Percentiles rank a stretch among this genome's conserved stretches.
These are phyloP conservation scores for Berberis thunbergii DNA, from an alignment of 164 flowering plant species.

Conservation along the genomic window DNA sequence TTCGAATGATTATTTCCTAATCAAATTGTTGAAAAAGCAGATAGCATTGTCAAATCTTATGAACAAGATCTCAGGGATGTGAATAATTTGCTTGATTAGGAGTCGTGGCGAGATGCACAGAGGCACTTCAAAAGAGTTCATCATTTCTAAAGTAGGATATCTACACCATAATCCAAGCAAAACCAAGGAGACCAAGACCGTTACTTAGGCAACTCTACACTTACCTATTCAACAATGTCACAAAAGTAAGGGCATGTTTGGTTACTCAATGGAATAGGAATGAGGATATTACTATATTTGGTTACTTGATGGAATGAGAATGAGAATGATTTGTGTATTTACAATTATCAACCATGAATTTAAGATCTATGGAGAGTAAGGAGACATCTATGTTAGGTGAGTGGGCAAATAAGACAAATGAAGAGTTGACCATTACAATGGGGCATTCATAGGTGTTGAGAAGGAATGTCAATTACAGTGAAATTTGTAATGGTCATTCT, in stretches of 20 bases:
- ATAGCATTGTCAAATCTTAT: conserved; percentile 28
- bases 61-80: conserved; percentile 37
- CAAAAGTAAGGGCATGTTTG: conserved; percentile 3
- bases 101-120: conserved; percentile 58
- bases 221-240: conserved; percentile 23
- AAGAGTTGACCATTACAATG: too few species aligned
- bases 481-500: too few species aligned
- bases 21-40: conserved; percentile 58
- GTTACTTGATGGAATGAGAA: too few species aligned
- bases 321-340: too few species aligned
- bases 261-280: too few species aligned
- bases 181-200: conserved; percentile 55
- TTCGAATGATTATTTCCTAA: conserved; percentile 46
- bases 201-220: conserved; percentile 53
- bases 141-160: conserved; percentile 49
- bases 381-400: too few species aligned
- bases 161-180: conserved; percentile 58
- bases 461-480: too few species aligned
- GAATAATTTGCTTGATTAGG: conserved; percentile 35
- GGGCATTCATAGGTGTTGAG: too few species aligned
- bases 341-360: too few species aligned
- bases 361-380: too few species aligned
- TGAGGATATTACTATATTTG: too few species aligned
- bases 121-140: conserved; percentile 41
- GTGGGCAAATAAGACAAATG: too few species aligned